Conservation (phyloP, 164 flowering plant genomes). For the Liriodendron chinense region DNA sequence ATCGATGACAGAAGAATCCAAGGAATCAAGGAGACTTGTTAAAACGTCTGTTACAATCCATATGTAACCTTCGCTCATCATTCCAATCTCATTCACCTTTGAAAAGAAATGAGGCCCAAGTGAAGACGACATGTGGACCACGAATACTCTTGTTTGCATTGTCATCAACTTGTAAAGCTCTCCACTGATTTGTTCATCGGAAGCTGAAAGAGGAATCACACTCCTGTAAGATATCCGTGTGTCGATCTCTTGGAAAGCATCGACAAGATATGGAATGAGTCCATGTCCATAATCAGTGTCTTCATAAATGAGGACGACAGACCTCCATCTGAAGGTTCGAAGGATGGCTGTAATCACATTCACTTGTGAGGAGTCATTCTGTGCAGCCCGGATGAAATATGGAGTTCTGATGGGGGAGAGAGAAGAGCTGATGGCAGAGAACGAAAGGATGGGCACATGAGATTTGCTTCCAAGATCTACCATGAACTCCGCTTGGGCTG, state of each 20-base stretch:
- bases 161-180: constrained; percentile 24
- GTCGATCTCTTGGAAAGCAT: constrained; percentile 17
- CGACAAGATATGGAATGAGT: constrained; percentile 17
- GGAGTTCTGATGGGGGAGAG: constrained; percentile 17
- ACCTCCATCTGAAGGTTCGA: constrained; percentile 20
- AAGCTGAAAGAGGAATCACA: constrained; percentile 7
- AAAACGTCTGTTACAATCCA: constrained; percentile 26
- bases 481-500: constrained; percentile 15
- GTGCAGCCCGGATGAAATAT: constrained; percentile 22
- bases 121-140: constrained; percentile 19
- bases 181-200: constrained; percentile 8
- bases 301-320: constrained; percentile 19
- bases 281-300: constrained; percentile 23
- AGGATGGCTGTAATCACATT: constrained; percentile 14
- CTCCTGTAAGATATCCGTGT: constrained; percentile 13
- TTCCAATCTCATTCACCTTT: constrained; percentile 10
- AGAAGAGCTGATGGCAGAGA: constrained; percentile 20
- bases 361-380: constrained; percentile 17
- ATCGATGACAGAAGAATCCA: constrained; percentile 17
- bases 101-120: constrained; percentile 20
- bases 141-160: constrained; percentile 24
- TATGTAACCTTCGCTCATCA: constrained; percentile 18
- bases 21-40: constrained; percentile 2
- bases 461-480: constrained; percentile 17
- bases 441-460: constrained; percentile 25